Evolutionary conservation across 192 early-diverging fungal genomes (phyloP).

Genomic region (Coemansia sp.): DNA sequence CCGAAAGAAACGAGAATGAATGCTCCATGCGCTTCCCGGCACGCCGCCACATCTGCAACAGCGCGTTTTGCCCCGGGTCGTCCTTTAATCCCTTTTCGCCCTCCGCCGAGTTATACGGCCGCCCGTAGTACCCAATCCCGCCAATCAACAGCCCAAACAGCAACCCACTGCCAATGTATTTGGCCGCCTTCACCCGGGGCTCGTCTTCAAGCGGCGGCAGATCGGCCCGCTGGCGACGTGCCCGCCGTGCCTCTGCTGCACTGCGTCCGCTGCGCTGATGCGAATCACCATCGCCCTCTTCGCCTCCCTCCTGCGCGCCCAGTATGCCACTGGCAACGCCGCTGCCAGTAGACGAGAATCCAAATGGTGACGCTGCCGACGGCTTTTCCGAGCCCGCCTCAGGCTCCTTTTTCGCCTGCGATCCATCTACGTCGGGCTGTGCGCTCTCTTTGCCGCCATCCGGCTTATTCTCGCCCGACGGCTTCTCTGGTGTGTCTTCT

Average conservation of each 20-base stretch:
- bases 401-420: neutral
- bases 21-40: conserved; percentile 16
- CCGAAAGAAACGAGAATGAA: conserved; percentile 44
- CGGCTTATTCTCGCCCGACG: conserved; percentile 2
- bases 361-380: conserved; percentile 40
- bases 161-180: conserved; percentile 42
- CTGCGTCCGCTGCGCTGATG: conserved; percentile 19
- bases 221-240: conserved; percentile 50
- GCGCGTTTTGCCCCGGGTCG: conserved; percentile 26
- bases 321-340: conserved; percentile 48
- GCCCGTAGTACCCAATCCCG: conserved; percentile 40
- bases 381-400: neutral
- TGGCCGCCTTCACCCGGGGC: conserved; percentile 42
- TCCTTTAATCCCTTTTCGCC: conserved; percentile 36
- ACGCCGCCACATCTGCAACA: conserved; percentile 45
- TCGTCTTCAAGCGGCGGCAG: conserved; percentile 50
- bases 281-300: neutral
- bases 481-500: conserved; percentile 9
- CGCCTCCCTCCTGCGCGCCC: conserved; percentile 7
- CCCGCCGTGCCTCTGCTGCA: conserved; percentile 49
- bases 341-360: conserved; percentile 37
- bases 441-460: neutral
- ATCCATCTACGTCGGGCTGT: neutral
- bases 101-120: conserved; percentile 36
- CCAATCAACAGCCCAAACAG: conserved; percentile 44